These are phyloP conservation scores for Russula compacta DNA, from an alignment of 768 basidiomycete genomes.

Conservation along the genomic window DNA sequence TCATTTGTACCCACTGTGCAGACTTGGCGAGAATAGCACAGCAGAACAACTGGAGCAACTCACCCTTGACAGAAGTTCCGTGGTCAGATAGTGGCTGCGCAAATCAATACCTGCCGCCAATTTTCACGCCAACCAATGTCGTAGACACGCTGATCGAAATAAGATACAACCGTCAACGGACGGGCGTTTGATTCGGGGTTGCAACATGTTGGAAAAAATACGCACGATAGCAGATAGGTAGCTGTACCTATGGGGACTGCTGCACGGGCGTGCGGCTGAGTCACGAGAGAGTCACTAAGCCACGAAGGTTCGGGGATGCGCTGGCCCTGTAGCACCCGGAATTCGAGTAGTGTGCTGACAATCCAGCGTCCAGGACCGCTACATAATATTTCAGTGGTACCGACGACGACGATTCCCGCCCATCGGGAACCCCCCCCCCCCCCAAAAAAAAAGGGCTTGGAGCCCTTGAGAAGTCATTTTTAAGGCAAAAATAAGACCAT, in stretches of 20 bases:
- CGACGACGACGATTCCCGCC: too few relatives aligned
- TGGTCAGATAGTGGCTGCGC: constrained; percentile 2
- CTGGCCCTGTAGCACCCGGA: constrained; percentile 3
- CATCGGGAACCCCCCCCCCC: too few relatives aligned
- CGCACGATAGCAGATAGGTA: constrained; percentile 11
- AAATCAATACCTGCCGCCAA: constrained; percentile 5
- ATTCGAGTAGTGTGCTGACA: constrained; percentile 13
- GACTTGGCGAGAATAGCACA: neutral
- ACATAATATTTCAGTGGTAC: constrained; percentile 18
- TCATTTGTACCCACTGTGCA: constrained; percentile 13
- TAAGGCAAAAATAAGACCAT: too few relatives aligned
- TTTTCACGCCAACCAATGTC: constrained; percentile 19
- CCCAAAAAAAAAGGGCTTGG: neutral
- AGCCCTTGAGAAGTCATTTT: too few relatives aligned
- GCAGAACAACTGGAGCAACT: neutral
- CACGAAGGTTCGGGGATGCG: constrained; percentile 1
- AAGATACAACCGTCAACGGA: constrained; percentile 6
- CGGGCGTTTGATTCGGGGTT: too few relatives aligned
- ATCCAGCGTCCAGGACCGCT: constrained; percentile 18
- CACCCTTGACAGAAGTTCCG: neutral
- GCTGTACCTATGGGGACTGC: constrained; percentile 4
- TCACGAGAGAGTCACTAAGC: constrained; percentile 10
- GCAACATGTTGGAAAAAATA: neutral
- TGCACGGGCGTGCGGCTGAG: constrained; percentile 7
- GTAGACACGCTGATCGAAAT: constrained; percentile 13